phyloP scores from a whole-genome alignment of 345 rosid species.

The Eucalyptus victrix region DNA sequence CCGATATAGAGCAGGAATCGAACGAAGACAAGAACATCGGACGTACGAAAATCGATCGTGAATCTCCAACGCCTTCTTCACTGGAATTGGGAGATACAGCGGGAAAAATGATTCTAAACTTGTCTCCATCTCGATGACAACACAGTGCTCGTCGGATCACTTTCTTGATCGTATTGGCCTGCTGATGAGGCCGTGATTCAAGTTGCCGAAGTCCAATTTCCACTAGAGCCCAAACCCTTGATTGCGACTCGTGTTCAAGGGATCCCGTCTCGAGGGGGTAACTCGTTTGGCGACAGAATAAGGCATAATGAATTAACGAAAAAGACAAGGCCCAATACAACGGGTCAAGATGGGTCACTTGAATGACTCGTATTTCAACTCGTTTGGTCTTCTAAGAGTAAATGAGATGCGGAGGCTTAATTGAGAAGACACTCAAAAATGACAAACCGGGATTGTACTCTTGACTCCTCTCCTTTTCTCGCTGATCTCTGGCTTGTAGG shows the following conservation, averaged over 20 bases:
- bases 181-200: background rate
- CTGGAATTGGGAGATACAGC: background rate
- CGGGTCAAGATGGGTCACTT: background rate
- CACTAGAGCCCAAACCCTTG: background rate
- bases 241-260: background rate
- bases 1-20: background rate
- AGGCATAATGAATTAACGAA: background rate
- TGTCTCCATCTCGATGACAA: background rate
- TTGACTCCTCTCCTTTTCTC: background rate
- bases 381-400: background rate
- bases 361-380: background rate
- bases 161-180: background rate
- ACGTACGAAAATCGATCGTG: background rate
- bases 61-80: background rate
- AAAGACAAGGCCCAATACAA: background rate
- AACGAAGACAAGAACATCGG: background rate
- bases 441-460: background rate
- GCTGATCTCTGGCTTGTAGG: background rate
- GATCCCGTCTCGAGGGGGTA: background rate
- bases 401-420: background rate
- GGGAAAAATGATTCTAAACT: background rate
- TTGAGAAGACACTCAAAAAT: background rate
- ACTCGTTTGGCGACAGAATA: background rate
- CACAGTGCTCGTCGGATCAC: background rate
- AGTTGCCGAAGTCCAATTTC: background rate